Evolutionary conservation across 1,284 basidiomycete genomes (phyloP).

Genomic region (Pyrrhoderma lamaoense): DNA sequence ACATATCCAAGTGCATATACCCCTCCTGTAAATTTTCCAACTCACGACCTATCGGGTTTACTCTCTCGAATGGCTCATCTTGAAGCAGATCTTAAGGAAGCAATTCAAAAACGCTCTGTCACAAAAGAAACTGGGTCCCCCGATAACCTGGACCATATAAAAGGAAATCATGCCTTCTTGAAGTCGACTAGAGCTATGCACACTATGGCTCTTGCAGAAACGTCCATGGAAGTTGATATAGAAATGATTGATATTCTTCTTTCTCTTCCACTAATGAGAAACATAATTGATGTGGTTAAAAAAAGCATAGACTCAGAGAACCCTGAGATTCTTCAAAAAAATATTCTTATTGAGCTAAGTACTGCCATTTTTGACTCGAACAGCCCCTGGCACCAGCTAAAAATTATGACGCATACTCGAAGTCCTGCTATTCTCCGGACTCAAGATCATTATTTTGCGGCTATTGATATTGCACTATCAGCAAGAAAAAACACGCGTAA

Average conservation of each 20-base stretch:
- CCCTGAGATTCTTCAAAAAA: not conserved
- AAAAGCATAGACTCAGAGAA: not conserved
- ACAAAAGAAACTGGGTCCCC: not conserved
- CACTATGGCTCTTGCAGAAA: too few relatives aligned
- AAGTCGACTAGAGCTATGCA: too few relatives aligned
- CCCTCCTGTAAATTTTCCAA: not conserved
- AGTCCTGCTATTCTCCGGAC: not conserved
- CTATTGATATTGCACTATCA: constrained; percentile 8
- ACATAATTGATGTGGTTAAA: constrained; percentile 3
- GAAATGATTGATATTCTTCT: too few relatives aligned
- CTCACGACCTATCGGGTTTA: constrained; percentile 2
- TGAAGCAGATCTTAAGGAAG: constrained; percentile 5
- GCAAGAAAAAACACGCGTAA: constrained; percentile 10
- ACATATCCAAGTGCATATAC: not conserved
- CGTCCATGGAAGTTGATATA: too few relatives aligned
- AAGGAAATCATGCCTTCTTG: too few relatives aligned
- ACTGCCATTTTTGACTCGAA: not conserved
- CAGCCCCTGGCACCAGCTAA: constrained; percentile 7
- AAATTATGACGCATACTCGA: too few relatives aligned
- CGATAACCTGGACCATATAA: too few relatives aligned
- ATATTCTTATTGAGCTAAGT: not conserved
- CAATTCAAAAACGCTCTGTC: not conserved
- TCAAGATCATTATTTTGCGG: constrained; percentile 13
- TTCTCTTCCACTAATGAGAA: constrained; percentile 12
- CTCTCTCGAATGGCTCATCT: constrained; percentile 2